Evolutionary conservation across 2,329 filamentous ascomycete species (phyloP), one percentile per base, ranked within the genome.

Genomic region (Xylariaceae sp.): DNA sequence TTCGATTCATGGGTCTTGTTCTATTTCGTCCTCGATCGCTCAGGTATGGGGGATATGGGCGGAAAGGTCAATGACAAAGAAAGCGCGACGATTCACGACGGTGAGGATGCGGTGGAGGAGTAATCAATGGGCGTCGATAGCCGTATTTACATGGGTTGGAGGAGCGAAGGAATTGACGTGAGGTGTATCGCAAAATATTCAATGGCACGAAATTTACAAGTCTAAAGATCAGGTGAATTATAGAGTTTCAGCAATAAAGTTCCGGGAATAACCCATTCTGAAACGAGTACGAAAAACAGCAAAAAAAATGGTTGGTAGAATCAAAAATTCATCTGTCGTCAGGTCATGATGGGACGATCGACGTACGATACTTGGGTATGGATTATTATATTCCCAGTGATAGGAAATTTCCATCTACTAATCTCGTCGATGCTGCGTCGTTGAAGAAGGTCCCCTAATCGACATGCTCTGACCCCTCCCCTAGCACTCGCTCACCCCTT

Each of bases 281-380:
- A 30, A 33, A 49, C 31, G 9, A 42, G 46, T 45, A 44, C 47
- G 47, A 42, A 35, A 45, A 48, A 36, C 27, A 36, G n/a, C n/a
- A n/a, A n/a, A n/a, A 47, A 15, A 41, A 39, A 31, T 39, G 15
- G 17, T 31, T 15, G 5, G 35, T 40, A 14, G 17, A 31, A 33
- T n/a, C 22, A 43, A 48, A 43, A 32, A 17, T 45, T 42, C 19
- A 46, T 42, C 22, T 14, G 30, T 35, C 51, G 58, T 64, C 62
- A 63, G 60, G 38, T 65, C 62, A 65, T 65, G 55, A 61, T 65
- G 61, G 62, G 54, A 62, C 60, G 60, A 65, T 60, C 22, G 22
- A 27, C 22, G 22, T 27, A 27, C 22, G 22, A 27, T 27, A 27
- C 7, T 27, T 27, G 22, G n/a, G n/a, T n/a, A n/a, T 27, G 4